These are phyloP conservation scores for Serendipita sp. DNA, from an alignment of 768 basidiomycete species.

Conservation along the genomic window DNA sequence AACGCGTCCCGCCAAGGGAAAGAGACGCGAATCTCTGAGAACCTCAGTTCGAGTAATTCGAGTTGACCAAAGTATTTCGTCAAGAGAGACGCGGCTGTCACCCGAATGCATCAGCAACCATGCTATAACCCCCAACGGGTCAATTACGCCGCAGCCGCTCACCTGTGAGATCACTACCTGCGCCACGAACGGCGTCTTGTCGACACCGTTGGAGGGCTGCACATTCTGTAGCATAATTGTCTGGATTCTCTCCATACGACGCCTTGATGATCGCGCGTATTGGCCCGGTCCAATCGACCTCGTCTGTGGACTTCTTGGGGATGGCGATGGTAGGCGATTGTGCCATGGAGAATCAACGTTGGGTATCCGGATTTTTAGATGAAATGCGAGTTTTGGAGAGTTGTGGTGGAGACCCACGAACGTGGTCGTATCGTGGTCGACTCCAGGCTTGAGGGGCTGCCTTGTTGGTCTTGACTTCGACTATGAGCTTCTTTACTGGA, in stretches of 20 bases:
- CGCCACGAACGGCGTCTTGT: constrained; percentile 91
- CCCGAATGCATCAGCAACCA: too few species aligned
- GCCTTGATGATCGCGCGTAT: constrained; percentile 75
- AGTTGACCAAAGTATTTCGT: constrained; percentile 99
- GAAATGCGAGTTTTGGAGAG: neutral
- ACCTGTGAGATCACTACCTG: constrained; percentile 94
- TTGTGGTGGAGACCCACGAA: neutral
- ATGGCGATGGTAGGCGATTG: constrained; percentile 85
- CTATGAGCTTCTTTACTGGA: constrained; percentile 2
- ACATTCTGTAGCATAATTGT: constrained; percentile 73
- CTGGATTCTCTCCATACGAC: constrained; percentile 87
- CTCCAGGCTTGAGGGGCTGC: neutral
- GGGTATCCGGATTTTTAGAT: too few species aligned
- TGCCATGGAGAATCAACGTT: constrained; percentile 7
- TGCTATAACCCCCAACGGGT: neutral
- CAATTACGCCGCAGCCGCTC: constrained; percentile 13
- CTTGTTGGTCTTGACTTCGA: neutral
- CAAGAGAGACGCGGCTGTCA: constrained; percentile 43
- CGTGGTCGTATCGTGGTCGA: neutral
- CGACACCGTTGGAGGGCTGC: constrained; percentile 74
- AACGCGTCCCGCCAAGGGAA: constrained; percentile 98
- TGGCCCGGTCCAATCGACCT: constrained; percentile 89
- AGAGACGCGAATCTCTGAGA: constrained; percentile 89
- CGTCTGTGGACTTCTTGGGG: constrained; percentile 86
- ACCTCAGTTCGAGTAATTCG: constrained; percentile 89